A percentile compares a stretch with the other conserved stretches of the same genome.
phyloP scores from a whole-genome alignment of 139 green algal genomes.

The Gonium pectorale region DNA sequence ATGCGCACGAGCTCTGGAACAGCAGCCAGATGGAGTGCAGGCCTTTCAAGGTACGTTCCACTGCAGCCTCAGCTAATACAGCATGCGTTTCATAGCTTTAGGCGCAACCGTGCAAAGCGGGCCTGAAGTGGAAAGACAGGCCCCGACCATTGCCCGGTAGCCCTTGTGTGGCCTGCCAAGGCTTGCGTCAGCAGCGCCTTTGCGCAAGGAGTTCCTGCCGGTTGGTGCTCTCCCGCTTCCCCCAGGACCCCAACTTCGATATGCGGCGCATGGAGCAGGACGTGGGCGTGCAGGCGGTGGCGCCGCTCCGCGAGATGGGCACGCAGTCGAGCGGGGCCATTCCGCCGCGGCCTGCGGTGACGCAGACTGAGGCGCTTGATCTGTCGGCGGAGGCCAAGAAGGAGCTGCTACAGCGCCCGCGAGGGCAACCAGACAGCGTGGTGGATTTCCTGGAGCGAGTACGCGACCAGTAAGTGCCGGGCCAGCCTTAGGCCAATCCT shows the following conservation, averaged over 20 bases:
- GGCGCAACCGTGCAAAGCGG: no score
- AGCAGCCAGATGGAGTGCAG: slow-evolving; percentile 76
- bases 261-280: slow-evolving; percentile 68
- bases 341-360: slow-evolving; percentile 39
- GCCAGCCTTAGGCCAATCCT: no score
- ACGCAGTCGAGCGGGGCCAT: slow-evolving; percentile 11
- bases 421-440: background rate
- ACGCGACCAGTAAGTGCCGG: slow-evolving; percentile 51
- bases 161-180: no score
- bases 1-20: slow-evolving; percentile 84
- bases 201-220: background rate
- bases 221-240: slow-evolving; percentile 48
- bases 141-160: no score
- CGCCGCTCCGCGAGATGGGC: slow-evolving; percentile 9
- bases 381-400: slow-evolving; percentile 48
- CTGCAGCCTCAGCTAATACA: no score
- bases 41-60: slow-evolving; percentile 46
- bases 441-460: slow-evolving; percentile 64
- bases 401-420: slow-evolving; percentile 41
- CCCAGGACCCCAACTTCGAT: slow-evolving; percentile 84
- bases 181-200: no score
- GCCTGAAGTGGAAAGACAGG: no score
- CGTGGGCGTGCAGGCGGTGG: slow-evolving; percentile 68
- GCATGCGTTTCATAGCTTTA: no score
- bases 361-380: slow-evolving; percentile 62